Conservation (phyloP, 2,329 filamentous ascomycete genomes). For the Xylariomycetidae sp. region DNA sequence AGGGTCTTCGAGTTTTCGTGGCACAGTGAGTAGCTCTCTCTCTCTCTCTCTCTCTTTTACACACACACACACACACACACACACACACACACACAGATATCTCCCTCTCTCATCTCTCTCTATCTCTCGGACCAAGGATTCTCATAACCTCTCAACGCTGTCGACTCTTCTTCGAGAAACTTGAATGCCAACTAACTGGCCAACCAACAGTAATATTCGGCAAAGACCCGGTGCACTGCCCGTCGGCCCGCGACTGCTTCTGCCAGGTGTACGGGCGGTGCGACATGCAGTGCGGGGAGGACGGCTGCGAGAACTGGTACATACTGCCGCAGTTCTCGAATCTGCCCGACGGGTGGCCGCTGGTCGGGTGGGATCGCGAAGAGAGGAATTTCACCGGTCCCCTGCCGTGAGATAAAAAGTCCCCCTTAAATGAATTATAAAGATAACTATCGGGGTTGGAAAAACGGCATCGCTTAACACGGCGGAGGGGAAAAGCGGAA, state of each 20-base stretch:
- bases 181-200: too few species aligned
- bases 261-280: constrained; percentile 64
- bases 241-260: constrained; percentile 57
- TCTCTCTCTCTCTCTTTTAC: too few species aligned
- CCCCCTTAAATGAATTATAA: too few species aligned
- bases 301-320: constrained; percentile 54
- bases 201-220: constrained; percentile 55
- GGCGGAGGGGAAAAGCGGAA: too few species aligned
- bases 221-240: constrained; percentile 55
- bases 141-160: too few species aligned
- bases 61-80: too few species aligned
- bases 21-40: constrained; percentile 57
- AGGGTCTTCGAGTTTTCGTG: constrained; percentile 62
- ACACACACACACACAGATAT: too few species aligned
- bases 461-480: too few species aligned
- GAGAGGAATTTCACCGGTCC: constrained; percentile 22
- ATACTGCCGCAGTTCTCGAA: constrained; percentile 52
- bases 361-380: constrained; percentile 46
- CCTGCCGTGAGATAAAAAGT: constrained; percentile 4
- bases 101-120: too few species aligned
- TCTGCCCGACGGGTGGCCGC: constrained; percentile 59
- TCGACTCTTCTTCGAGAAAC: too few species aligned
- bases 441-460: too few species aligned
- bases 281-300: constrained; percentile 34
- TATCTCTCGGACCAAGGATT: too few species aligned